These are phyloP conservation scores for Suhomyces sp. DNA, from an alignment of 805 yeast species.

Conservation along the genomic window DNA sequence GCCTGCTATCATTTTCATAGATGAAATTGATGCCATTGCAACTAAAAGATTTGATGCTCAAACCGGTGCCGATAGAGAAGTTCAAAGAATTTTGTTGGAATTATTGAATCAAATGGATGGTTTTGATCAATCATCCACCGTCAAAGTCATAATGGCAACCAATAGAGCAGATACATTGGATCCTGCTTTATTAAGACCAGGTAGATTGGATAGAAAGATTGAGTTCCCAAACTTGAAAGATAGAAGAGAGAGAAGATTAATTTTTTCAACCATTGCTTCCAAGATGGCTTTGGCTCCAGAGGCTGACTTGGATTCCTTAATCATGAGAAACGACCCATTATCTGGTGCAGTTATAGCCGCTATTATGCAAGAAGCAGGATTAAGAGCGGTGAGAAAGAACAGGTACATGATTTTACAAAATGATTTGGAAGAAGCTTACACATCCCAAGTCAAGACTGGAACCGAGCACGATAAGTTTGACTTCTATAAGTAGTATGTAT, in stretches of 20 bases:
- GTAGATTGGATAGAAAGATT: constrained; percentile 95
- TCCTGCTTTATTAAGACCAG: constrained; percentile 97
- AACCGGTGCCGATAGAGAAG: constrained; percentile 99
- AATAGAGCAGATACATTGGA: constrained; percentile 97
- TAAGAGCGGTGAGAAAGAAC: constrained; percentile 97
- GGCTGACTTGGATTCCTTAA: constrained; percentile 90
- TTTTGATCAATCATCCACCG: constrained; percentile 91
- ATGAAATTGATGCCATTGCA: constrained; percentile 98
- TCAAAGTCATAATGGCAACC: constrained; percentile 98
- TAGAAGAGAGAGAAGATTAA: constrained; percentile 95
- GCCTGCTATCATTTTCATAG: constrained; percentile 95
- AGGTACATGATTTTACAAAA: constrained; percentile 94
- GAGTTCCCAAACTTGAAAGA: constrained; percentile 96
- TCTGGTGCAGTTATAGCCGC: constrained; percentile 99
- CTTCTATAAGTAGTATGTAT: constrained; percentile 82
- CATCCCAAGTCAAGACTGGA: constrained; percentile 93
- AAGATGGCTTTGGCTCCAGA: constrained; percentile 98
- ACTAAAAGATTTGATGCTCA: constrained; percentile 99
- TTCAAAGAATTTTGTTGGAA: constrained; percentile 95
- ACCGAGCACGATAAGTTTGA: constrained; percentile 96
- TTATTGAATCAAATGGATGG: constrained; percentile 99
- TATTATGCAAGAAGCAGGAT: constrained; percentile 99
- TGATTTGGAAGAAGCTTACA: constrained; percentile 97
- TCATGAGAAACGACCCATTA: constrained; percentile 92
- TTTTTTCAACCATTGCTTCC: constrained; percentile 93